Conservation (phyloP, 176 grass and related monocot species). For the Oryza officinalis region DNA sequence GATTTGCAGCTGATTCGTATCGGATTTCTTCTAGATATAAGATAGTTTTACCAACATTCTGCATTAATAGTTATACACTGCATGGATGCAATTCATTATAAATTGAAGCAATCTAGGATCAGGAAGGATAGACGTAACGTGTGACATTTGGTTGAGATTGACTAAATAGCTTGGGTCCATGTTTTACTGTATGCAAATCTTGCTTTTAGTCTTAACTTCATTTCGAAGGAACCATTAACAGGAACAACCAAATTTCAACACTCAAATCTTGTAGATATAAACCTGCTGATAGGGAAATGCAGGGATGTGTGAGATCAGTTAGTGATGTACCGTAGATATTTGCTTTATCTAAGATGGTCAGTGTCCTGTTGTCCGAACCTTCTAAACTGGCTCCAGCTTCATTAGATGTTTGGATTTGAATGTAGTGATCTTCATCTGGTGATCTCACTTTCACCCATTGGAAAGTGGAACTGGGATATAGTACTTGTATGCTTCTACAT, state of each 20-base stretch:
- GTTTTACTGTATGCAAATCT: constrained; percentile 2
- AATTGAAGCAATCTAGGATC: neutral
- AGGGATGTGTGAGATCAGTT: neutral
- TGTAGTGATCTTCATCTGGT: neutral
- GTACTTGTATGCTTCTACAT: neutral
- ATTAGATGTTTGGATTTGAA: neutral
- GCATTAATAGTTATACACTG: neutral
- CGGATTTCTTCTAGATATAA: neutral
- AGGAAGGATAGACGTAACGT: neutral
- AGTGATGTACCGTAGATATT: neutral
- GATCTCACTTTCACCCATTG: neutral
- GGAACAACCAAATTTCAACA: neutral
- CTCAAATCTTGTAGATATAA: neutral
- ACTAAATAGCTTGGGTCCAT: neutral
- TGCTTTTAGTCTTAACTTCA: neutral
- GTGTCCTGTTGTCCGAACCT: neutral
- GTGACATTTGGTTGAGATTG: neutral
- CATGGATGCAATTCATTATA: neutral
- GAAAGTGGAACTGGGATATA: neutral
- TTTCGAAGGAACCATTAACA: neutral
- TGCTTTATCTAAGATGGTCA: neutral
- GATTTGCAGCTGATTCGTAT: neutral
- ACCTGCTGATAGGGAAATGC: neutral
- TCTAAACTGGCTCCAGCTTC: neutral
- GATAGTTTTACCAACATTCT: neutral